Evolutionary conservation across 805 yeast species (phyloP), one percentile per base, ranked within the genome.

Genomic region (Priceomyces melissophilus): DNA sequence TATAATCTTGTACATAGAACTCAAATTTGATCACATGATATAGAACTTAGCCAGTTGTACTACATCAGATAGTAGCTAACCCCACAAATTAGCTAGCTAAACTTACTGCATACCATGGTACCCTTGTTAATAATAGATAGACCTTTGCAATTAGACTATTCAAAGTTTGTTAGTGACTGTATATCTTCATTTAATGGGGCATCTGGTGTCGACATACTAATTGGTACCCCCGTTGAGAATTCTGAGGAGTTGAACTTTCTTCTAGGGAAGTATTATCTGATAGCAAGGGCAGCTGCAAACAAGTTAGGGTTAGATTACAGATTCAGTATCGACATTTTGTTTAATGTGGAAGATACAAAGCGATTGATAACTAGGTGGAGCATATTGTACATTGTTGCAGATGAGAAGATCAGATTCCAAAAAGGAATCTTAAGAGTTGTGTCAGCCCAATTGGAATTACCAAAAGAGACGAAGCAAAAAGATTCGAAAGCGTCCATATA

Each of bases 271-370:
- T 46, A 64, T 14, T 73, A 71, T 42, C 45, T 55, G 11, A 45
- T 54, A 12, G 35, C 57, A 3, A 49, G 76, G 43, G 31, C 38
- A 12, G 32, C 43, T 6, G 54, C 58, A 11, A 35, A 46, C 9
- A 17, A 13, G 1, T 37, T 42, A 13, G 61, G 61, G 3, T 54
- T 49, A 34, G 54, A 54, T 35, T 57, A 58, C 41, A 42, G 45
- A 1, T 59, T 66, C 37, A 55, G 49, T 12, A 63, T 68, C 37
- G 56, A 63, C 35, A 52, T 68, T 0, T 39, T 61, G 9, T 60
- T 62, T 43, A 62, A 65, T 35, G 32, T 36, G n/a, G 11, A 23
- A 30, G 30, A 39, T 13, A 13, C 25, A 16, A 15, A 7, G 31
- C 8, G 23, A 10, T 6, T 35, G 25, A 32, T 17, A 5, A 29